Percentiles rank a stretch among this genome's conserved stretches.
phyloP scores from a whole-genome alignment of 768 basidiomycete species.

The Collybiopsis confluens region DNA sequence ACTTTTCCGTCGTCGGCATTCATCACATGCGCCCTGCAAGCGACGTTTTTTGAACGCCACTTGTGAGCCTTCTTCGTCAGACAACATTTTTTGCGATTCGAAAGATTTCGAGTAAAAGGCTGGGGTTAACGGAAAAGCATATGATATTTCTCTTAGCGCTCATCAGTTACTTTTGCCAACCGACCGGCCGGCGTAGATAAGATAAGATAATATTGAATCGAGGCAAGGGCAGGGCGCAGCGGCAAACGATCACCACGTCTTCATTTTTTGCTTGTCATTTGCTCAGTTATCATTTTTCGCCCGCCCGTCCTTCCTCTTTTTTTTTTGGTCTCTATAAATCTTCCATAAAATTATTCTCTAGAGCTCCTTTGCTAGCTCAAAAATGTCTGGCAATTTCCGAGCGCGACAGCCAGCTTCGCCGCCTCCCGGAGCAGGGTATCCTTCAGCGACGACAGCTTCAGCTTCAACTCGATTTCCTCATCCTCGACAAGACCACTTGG shows the following conservation, averaged over 20 bases:
- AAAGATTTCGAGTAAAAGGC: no score
- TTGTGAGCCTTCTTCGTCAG: neutral
- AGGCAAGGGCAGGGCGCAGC: no score
- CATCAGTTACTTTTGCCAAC: no score
- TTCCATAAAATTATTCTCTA: neutral
- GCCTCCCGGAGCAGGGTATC: constrained; percentile 40
- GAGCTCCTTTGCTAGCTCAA: neutral
- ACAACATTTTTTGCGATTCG: neutral
- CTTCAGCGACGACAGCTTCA: constrained; percentile 18
- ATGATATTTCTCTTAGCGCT: no score
- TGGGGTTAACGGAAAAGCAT: no score
- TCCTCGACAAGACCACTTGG: constrained; percentile 59
- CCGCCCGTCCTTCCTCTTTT: neutral
- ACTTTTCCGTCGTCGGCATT: constrained; percentile 61
- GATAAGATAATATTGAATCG: no score
- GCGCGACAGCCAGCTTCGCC: constrained; percentile 69
- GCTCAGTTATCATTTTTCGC: no score
- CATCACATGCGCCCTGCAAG: constrained; percentile 35
- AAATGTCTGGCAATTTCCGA: constrained; percentile 50
- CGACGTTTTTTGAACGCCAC: constrained; percentile 1
- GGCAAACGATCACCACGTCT: no score
- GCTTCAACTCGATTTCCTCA: constrained; percentile 61
- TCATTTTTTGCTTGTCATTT: no score
- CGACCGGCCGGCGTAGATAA: no score
- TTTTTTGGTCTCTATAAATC: neutral